Evolutionary conservation across 805 yeast species (phyloP).

Genomic region (Scheffersomyces lignosus): DNA sequence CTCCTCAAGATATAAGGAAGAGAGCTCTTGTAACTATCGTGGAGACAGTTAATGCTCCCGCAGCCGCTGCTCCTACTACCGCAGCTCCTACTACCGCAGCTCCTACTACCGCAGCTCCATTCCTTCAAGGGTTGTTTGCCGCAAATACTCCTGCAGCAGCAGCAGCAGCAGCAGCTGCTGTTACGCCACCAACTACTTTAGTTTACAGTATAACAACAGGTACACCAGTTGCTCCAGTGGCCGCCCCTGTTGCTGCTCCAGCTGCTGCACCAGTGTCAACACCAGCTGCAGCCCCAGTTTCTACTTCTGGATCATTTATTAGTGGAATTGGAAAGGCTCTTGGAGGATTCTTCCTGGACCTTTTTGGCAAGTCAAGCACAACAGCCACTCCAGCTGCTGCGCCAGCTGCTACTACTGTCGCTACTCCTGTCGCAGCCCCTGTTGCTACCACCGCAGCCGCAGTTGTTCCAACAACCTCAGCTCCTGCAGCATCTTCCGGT

Average conservation of each 20-base stretch:
- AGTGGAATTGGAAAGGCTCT: not conserved
- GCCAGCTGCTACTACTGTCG: constrained; percentile 21
- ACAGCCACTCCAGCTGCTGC: constrained; percentile 22
- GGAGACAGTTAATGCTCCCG: constrained; percentile 3
- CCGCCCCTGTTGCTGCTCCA: constrained; percentile 4
- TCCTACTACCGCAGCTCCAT: constrained; percentile 6
- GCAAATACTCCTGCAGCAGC: constrained; percentile 14
- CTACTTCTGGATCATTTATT: constrained; percentile 12
- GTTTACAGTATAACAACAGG: too few species aligned
- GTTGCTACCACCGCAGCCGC: constrained; percentile 5
- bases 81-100: constrained; percentile 5
- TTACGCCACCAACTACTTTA: constrained; percentile 6
- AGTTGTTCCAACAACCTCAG: constrained; percentile 28
- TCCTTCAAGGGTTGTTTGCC: constrained; percentile 5
- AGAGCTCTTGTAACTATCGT: constrained; percentile 6
- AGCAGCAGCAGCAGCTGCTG: constrained; percentile 18
- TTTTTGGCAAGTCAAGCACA: not conserved
- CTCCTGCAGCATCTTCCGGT: constrained; percentile 25
- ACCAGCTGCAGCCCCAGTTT: constrained; percentile 23
- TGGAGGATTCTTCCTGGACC: not conserved
- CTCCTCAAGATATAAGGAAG: constrained; percentile 6
- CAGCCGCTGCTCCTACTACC: constrained; percentile 10
- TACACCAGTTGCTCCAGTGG: constrained; percentile 8
- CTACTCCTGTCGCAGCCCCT: constrained; percentile 5
- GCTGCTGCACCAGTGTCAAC: constrained; percentile 25